These are phyloP conservation scores for Talinum fruticosum DNA, from an alignment of 148 eudicot genomes.

Conservation along the genomic window DNA sequence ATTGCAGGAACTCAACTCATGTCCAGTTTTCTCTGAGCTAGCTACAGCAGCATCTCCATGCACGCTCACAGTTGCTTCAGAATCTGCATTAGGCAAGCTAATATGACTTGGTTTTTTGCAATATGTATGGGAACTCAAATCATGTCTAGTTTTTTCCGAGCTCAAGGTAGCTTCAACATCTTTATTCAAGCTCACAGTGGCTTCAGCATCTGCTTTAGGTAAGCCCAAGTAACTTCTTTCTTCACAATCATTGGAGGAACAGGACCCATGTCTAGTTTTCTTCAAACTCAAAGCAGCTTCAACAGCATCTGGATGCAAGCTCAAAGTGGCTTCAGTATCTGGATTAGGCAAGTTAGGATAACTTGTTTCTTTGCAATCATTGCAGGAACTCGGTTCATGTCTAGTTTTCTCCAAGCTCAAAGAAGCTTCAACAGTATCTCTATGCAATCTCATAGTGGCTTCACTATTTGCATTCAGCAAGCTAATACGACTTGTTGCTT, in stretches of 20 bases:
- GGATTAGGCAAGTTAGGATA: constrained; percentile 1
- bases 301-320: constrained; percentile 1
- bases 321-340: constrained; percentile 11
- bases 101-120: not conserved
- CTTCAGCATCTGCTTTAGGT: not conserved
- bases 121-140: not conserved
- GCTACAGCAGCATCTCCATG: not conserved
- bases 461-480: constrained; percentile 3
- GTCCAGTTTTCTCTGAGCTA: not conserved
- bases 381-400: constrained; percentile 2
- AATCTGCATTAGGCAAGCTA: not conserved
- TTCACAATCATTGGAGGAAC: not conserved
- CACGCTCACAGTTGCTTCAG: not conserved
- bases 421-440: constrained; percentile 1
- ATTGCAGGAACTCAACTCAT: not conserved
- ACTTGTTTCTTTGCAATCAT: not conserved
- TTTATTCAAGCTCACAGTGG: not conserved
- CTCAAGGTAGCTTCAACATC: not conserved
- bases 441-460: constrained; percentile 5
- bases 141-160: not conserved
- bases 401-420: constrained; percentile 4
- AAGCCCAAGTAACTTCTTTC: not conserved
- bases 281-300: not conserved
- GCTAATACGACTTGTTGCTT: not conserved
- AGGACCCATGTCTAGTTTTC: not conserved